phyloP scores from a whole-genome alignment of 2,329 filamentous ascomycete species.

The Pyrenochaeta sp. region DNA sequence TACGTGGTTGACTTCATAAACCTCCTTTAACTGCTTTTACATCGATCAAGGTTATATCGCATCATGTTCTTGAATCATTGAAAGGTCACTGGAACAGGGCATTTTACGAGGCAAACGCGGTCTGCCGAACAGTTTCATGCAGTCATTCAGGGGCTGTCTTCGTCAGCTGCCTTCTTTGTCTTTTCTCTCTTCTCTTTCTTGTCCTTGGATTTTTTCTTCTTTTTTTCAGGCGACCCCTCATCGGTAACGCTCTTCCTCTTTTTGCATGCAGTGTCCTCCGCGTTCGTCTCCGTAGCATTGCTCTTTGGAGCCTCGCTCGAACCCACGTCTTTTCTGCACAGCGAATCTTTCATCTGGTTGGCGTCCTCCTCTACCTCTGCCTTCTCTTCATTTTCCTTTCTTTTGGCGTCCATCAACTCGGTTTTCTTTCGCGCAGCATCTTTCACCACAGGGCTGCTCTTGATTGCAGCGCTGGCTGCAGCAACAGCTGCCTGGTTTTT shows the following conservation, averaged over 20 bases:
- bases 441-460: conserved; percentile 34
- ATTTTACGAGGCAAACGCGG: neutral
- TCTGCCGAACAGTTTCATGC: conserved; percentile 8
- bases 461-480: conserved; percentile 70
- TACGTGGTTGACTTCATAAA: neutral
- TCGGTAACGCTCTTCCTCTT: conserved; percentile 14
- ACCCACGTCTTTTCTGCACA: neutral
- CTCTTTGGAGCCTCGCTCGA: conserved; percentile 31
- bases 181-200: conserved; percentile 21
- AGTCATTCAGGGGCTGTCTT: conserved; percentile 4
- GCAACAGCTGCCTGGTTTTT: conserved; percentile 75
- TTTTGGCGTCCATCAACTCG: conserved; percentile 23
- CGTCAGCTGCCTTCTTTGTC: conserved; percentile 6
- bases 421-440: conserved; percentile 30
- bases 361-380: conserved; percentile 14
- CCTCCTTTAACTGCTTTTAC: neutral
- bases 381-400: conserved; percentile 26
- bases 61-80: neutral
- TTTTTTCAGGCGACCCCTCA: conserved; percentile 8
- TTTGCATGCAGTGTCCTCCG: neutral
- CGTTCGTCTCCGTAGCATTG: neutral
- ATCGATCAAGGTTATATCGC: neutral
- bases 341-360: conserved; percentile 2
- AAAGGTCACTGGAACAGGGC: neutral
- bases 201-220: conserved; percentile 22